Evolutionary conservation across 2,329 filamentous ascomycete species (phyloP).

Genomic region (Furcasterigmium furcatum): DNA sequence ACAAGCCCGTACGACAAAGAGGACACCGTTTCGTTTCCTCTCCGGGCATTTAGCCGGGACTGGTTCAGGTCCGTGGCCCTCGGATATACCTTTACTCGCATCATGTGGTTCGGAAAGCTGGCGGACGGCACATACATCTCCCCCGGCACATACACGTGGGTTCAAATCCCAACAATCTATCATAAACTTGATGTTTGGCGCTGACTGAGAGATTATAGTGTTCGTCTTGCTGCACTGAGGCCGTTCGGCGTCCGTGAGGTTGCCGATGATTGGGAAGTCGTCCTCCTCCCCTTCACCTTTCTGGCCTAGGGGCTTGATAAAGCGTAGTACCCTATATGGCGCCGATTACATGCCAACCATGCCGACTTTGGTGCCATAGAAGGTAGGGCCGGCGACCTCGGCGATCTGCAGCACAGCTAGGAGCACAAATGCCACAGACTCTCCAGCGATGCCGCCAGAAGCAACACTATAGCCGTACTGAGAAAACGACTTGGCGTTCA

Average conservation of each 20-base stretch:
- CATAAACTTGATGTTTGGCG: too few species aligned
- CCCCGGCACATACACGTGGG: slow-evolving; percentile 34
- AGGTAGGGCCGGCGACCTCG: neutral
- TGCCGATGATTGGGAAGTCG: slow-evolving; percentile 17
- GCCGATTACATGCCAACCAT: too few species aligned
- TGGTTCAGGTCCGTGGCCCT: too few species aligned
- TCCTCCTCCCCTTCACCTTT: too few species aligned
- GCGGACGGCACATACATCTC: slow-evolving; percentile 35
- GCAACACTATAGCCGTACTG: neutral
- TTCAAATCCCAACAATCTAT: too few species aligned
- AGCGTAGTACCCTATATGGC: too few species aligned
- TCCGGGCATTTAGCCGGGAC: neutral
- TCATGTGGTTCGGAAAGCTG: slow-evolving; percentile 39
- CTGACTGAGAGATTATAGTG: neutral
- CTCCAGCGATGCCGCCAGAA: neutral
- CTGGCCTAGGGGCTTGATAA: too few species aligned
- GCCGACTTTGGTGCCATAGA: neutral
- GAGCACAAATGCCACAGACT: neutral
- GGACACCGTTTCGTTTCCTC: neutral
- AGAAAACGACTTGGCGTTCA: neutral
- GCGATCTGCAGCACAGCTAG: neutral
- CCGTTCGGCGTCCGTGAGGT: slow-evolving; percentile 18
- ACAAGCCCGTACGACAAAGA: slow-evolving; percentile 4
- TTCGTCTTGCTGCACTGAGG: slow-evolving; percentile 19
- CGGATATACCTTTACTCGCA: too few species aligned